Evolutionary conservation across 345 rosid species (phyloP), one percentile per base, ranked within the genome.

Genomic region (Gossypium stocksii): DNA sequence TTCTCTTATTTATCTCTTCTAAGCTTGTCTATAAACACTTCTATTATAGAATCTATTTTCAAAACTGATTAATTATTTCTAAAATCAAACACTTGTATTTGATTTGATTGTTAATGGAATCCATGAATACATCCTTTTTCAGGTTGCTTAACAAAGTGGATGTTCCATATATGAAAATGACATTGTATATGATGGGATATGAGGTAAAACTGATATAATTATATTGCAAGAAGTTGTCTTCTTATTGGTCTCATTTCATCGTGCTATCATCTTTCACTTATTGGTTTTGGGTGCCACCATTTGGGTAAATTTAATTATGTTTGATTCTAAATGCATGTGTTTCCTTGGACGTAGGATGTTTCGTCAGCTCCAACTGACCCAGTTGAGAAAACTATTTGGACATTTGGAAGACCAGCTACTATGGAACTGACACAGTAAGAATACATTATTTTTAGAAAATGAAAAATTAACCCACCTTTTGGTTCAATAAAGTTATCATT

Each of bases 81-180:
- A 34, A 34, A 34, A 34, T 34, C 38, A 34, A 34, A 4, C 38
- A 0, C 38, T 34, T 34, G 6, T 34, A 34, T 34, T 34, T 34
- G 1, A 34, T 34, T 34, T 34, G 6, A 34, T 34, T 34, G 7
- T 34, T 34, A 5, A 34, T 34, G 7, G 41, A 34, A 34, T 34
- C 0, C 0, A 34, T 34, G 41, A 34, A 34, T 0, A 5, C 84
- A 71, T 72, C 81, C 7, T 34, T 34, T 34, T 34, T 34, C 41
- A 94, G 95, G 85, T 75, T 92, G 82, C 89, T 94, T 12, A 94
- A 92, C 91, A 87, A 97, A 83, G 70, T 94, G 72, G 98, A 94
- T 83, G 90, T 92, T 74, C 84, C 98, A 3, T 97, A 92, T 61
- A 87, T 88, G 97, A 92, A 92, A 84, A 92, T 94, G 74, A 88